Percentiles rank a stretch among this genome's conserved stretches.
Conservation (phyloP, 768 basidiomycete species). For the Macrolepiota dolichaula region DNA sequence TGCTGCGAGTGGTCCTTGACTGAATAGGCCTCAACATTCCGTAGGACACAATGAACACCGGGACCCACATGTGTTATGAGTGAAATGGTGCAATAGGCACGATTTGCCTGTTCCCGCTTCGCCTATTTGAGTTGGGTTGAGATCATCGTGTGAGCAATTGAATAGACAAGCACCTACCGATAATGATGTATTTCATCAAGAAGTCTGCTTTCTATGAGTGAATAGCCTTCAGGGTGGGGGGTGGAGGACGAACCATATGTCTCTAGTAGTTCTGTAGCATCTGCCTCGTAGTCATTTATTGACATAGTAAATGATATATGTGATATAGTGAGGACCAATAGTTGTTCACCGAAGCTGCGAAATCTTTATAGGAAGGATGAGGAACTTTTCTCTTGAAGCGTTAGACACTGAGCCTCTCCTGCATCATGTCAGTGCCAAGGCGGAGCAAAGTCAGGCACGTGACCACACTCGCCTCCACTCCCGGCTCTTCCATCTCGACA, state of each 20-base stretch:
- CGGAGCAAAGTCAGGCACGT: constrained; percentile 1
- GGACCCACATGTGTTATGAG: constrained; percentile 87
- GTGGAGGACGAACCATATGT: constrained; percentile 70
- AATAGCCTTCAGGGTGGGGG: constrained; percentile 10
- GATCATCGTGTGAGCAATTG: constrained; percentile 9
- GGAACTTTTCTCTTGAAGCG: neutral
- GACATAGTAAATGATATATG: constrained; percentile 40
- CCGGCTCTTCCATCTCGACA: no score
- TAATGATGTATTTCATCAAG: constrained; percentile 97
- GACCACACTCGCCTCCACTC: no score
- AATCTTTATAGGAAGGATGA: neutral
- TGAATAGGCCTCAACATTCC: constrained; percentile 29
- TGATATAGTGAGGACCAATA: constrained; percentile 15
- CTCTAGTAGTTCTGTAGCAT: constrained; percentile 90
- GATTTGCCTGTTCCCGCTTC: constrained; percentile 98
- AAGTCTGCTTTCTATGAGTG: constrained; percentile 62
- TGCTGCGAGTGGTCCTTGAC: constrained; percentile 97
- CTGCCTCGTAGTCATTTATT: constrained; percentile 65
- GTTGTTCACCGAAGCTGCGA: neutral
- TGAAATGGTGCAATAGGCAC: constrained; percentile 94
- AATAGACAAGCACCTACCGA: constrained; percentile 49
- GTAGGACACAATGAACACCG: constrained; percentile 3
- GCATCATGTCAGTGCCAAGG: constrained; percentile 4
- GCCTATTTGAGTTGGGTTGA: constrained; percentile 42
- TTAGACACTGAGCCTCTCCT: constrained; percentile 24